Conservation (phyloP, 306 rosid genomes). For the Pterocarpus santalinus region DNA sequence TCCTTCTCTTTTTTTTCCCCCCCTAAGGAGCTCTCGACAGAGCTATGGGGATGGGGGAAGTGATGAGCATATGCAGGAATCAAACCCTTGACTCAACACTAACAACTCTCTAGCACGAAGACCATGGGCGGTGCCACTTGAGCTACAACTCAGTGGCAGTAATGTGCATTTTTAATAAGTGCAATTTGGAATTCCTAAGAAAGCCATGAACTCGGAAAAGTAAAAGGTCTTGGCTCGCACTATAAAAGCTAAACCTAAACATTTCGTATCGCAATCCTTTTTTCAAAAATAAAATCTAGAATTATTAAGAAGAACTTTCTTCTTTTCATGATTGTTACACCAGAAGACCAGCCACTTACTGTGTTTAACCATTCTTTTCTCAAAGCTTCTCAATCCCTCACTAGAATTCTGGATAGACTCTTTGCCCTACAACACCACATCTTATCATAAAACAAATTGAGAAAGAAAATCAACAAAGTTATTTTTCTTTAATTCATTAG, state of each 20-base stretch:
- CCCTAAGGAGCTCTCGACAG: no score
- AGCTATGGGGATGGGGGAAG: no score
- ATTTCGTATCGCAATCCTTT: no score
- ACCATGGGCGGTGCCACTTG: no score
- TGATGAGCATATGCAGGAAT: no score
- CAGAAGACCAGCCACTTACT: no score
- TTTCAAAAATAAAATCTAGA: neutral
- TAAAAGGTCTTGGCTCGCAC: neutral
- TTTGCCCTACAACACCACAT: conserved; percentile 23
- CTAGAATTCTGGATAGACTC: neutral
- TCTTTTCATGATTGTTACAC: neutral
- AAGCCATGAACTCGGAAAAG: neutral
- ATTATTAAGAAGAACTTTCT: neutral
- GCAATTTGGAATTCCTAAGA: no score
- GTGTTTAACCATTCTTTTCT: no score
- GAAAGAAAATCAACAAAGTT: conserved; percentile 46
- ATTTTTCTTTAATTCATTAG: conserved; percentile 32
- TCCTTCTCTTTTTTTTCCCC: no score
- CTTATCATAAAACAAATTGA: conserved; percentile 47
- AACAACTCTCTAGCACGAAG: no score
- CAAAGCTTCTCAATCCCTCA: neutral
- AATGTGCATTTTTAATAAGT: neutral
- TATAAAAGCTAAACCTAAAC: neutral
- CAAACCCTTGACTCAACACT: no score
- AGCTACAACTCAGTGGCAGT: no score